Percentiles rank a stretch among this genome's conserved stretches.
Conservation (phyloP, 139 green algal genomes). For the Chlamydomonas eustigma region DNA sequence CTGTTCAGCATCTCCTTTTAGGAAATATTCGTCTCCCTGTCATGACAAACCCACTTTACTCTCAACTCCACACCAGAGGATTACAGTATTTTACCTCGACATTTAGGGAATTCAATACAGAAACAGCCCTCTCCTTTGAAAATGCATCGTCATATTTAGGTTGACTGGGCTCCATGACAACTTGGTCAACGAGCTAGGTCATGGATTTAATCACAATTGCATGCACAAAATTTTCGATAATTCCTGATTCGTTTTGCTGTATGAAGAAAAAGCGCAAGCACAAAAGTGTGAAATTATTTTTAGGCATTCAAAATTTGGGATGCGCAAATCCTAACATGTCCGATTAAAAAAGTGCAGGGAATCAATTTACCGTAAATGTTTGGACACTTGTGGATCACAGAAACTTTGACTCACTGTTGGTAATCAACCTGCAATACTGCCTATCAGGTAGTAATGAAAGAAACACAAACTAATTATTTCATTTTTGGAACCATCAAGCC, state of each 20-base stretch:
- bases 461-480: not conserved
- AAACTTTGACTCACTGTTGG: not conserved
- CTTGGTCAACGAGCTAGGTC: too few species aligned
- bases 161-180: too few species aligned
- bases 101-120: too few species aligned
- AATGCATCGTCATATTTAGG: too few species aligned
- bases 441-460: not conserved
- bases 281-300: not conserved
- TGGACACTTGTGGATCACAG: not conserved
- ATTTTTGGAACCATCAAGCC: not conserved
- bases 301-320: not conserved
- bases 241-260: not conserved
- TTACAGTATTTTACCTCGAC: not conserved
- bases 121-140: too few species aligned
- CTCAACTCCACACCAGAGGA: not conserved
- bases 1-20: not conserved
- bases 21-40: not conserved
- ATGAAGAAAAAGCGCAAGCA: not conserved
- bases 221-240: not conserved
- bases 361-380: not conserved
- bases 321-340: not conserved
- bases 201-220: not conserved
- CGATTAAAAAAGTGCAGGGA: not conserved
- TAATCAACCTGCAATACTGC: not conserved
- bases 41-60: not conserved